Percentiles rank a stretch among this genome's conserved stretches.
Evolutionary conservation across 768 basidiomycete genomes (phyloP).

Genomic region (Trametes villosa): DNA sequence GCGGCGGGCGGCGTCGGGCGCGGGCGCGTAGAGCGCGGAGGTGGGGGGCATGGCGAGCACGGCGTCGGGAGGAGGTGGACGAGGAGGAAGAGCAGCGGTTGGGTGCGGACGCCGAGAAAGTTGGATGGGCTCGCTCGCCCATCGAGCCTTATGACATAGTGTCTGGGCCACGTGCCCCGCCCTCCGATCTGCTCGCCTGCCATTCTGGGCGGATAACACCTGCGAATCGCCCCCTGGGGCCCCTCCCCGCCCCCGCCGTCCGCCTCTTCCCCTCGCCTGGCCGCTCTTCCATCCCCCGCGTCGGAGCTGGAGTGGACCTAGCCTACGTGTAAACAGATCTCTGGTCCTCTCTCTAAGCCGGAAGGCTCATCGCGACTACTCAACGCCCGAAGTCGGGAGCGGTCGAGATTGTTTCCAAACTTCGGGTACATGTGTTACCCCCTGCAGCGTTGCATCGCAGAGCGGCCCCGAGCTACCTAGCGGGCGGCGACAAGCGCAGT

Average conservation of each 20-base stretch:
- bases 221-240: background rate
- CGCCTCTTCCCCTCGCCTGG: background rate
- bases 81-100: constrained; percentile 5
- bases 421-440: background rate
- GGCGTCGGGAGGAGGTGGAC: background rate
- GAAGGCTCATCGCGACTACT: background rate
- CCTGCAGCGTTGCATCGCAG: background rate
- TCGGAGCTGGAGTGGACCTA: constrained; percentile 5
- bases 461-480: no score
- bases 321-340: background rate
- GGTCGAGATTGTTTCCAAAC: background rate
- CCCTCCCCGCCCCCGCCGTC: constrained; percentile 3
- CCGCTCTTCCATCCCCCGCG: background rate
- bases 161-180: constrained; percentile 14
- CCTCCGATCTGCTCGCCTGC: constrained; percentile 10
- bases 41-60: constrained; percentile 41
- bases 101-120: constrained; percentile 20
- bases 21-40: constrained; percentile 42
- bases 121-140: constrained; percentile 14
- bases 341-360: background rate
- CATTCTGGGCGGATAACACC: constrained; percentile 9
- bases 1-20: constrained; percentile 45
- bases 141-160: constrained; percentile 29
- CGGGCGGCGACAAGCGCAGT: no score
- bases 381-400: constrained; percentile 9